Percentiles rank a stretch among this genome's conserved stretches.
phyloP scores from a whole-genome alignment of 2,329 filamentous ascomycete species.

The Orbilia brochopaga region DNA sequence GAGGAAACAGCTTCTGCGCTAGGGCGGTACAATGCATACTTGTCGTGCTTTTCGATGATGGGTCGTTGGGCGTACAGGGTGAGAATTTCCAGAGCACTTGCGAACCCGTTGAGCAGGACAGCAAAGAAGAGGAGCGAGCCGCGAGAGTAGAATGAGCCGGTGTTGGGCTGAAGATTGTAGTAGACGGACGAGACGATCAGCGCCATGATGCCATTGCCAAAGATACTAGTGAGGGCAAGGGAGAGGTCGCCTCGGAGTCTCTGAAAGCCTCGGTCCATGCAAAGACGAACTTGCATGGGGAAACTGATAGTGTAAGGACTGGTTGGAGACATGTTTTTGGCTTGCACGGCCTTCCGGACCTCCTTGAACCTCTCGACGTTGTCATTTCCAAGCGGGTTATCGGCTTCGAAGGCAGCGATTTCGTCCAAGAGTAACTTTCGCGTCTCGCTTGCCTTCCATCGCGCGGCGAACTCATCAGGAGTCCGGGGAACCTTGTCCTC shows the following conservation, averaged over 20 bases:
- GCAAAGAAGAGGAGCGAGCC: conserved; percentile 86
- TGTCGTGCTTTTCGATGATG: conserved; percentile 87
- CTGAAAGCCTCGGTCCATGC: conserved; percentile 79
- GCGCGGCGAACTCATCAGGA: conserved; percentile 67
- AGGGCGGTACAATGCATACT: conserved; percentile 88
- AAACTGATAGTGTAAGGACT: conserved; percentile 80
- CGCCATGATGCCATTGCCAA: conserved; percentile 77
- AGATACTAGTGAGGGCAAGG: conserved; percentile 70
- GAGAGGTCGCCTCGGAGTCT: conserved; percentile 73
- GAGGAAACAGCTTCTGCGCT: conserved; percentile 86
- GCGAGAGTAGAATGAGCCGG: conserved; percentile 76
- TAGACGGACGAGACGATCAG: conserved; percentile 81
- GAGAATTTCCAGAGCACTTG: conserved; percentile 76
- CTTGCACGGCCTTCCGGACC: conserved; percentile 51
- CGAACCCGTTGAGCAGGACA: conserved; percentile 83
- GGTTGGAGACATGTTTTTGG: conserved; percentile 43
- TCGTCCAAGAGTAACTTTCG: conserved; percentile 60
- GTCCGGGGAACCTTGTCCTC: conserved; percentile 66
- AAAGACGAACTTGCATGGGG: conserved; percentile 75
- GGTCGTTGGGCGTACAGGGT: conserved; percentile 81
- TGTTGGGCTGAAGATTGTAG: conserved; percentile 72
- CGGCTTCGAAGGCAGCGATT: conserved; percentile 63
- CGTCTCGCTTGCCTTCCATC: conserved; percentile 61
- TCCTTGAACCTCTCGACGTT: conserved; percentile 58
- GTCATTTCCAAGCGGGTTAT: conserved; percentile 56